phyloP scores from a whole-genome alignment of 2,329 filamentous ascomycete species.

The Sphaerostilbella broomeana region DNA sequence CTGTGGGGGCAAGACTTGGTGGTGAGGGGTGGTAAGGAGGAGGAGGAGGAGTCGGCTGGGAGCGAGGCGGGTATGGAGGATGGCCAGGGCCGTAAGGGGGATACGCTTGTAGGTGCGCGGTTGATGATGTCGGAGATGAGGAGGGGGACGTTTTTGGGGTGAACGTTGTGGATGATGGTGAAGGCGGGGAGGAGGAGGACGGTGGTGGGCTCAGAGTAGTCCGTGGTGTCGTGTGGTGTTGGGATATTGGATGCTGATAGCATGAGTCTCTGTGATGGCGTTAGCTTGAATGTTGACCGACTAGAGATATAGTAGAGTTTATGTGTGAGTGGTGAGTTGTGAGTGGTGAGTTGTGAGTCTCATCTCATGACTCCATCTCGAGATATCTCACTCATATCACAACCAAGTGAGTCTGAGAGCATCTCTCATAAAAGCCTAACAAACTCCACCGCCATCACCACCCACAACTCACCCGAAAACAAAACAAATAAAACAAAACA shows the following conservation, averaged over 20 bases:
- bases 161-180: constrained; percentile 75
- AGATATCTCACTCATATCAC: neutral
- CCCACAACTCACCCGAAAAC: neutral
- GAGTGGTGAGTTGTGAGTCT: neutral
- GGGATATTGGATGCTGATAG: constrained; percentile 89
- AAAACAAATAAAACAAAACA: neutral
- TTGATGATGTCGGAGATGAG: constrained; percentile 67
- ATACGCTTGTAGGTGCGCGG: constrained; percentile 65
- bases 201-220: constrained; percentile 64
- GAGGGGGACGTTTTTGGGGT: constrained; percentile 62
- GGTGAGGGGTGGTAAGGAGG: constrained; percentile 26
- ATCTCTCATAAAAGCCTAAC: neutral
- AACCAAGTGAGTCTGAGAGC: neutral
- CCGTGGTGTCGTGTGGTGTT: constrained; percentile 58
- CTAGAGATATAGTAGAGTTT: no score
- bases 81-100: constrained; percentile 44
- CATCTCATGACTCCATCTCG: neutral
- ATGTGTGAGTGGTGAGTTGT: constrained; percentile 6
- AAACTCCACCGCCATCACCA: neutral
- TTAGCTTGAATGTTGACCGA: no score
- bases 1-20: constrained; percentile 64
- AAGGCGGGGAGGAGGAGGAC: constrained; percentile 82
- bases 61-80: constrained; percentile 29
- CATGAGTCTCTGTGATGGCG: constrained; percentile 82
- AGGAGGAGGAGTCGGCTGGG: constrained; percentile 22